Base-by-base conservation (phyloP, 805 yeast species). In the Candida mattraensis region DNA sequence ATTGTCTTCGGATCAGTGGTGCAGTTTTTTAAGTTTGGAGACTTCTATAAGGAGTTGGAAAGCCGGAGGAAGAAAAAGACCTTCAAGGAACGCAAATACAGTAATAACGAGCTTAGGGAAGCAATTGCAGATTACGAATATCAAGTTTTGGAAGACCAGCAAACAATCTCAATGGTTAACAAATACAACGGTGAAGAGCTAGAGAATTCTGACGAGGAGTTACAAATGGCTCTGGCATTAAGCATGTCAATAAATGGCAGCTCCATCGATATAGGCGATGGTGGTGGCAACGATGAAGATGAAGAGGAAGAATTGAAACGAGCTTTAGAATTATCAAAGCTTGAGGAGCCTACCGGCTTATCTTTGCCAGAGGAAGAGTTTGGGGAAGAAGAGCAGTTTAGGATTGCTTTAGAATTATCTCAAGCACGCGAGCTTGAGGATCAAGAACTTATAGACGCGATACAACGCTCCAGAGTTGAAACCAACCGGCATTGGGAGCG, bases 21-120 rank as follows among this genome's bases (percentile, higher is more conserved):
- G 1, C 76, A 72, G 40, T 69, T 69, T 44, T 74, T 74, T 45
- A 67, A 64, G 36, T 67, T 70, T 56, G 78, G 76, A 1, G 67
- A 64, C 21, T 46, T 49, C 13, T 51, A 54, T 28, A 35, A 46
- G 15, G 48, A 45, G 13, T 33, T 35, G 18, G 45, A 41, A 17
- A 11, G 31, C 28, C 47, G 38, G 38, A 44, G 28, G 41, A 47
- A 32, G 31, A 44, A 40, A 18, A 40, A 36, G 18, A 37, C 42
- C 6, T 42, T 40, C 50, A 35, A 44, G 7, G 59, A 60, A 10
- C 39, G 49, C 18, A 62, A 64, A 42, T 49, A 48, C 20, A 46
- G 50, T 33, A 52, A 39, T 33, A 53, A 45, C 52, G 60, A 40
- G 55, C 60, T 48, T 47, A 59, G 42, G 60, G 60, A 20, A 64